Base-by-base conservation (phyloP, 1,139 yeast genomes). In the Zhuliangozyma blackwelliae region DNA sequence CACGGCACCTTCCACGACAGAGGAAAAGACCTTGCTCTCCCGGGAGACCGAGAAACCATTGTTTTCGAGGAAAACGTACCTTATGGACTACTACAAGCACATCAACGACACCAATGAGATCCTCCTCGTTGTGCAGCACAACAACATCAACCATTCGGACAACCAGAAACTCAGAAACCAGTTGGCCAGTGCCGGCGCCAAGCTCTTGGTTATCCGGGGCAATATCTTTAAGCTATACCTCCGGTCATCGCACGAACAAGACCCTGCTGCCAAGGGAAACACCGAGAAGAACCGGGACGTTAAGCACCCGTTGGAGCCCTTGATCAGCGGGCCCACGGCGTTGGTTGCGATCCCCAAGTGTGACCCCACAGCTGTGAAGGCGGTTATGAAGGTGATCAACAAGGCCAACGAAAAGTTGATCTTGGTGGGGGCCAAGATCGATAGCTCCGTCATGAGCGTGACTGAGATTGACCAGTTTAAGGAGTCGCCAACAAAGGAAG, bases 311-410 rank as follows among this genome's bases (percentile, higher is more conserved):
- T 63, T 90, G 47, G 57, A 73, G 28, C 79, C 82, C 19, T 68
- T 89, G 43, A 72, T 90, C 41, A 67, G 66, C 45, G 97, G 97
- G 5, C 96, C 97, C 23, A 82, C 96, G 1, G 95, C 92, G 2
- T 72, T 86, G n/a, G 78, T 90, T 38, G 60, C 84, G 19, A 72
- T 88, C 44, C 76, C 78, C 29, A 76, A 74, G 42, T 68, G 85
- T 35, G 82, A 87, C 46, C 96, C 97, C n/a, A 52, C 63, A 13
- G 65, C 66, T 22, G 88, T 89, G 9, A 75, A 77, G 29, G 67
- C 68, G 38, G 77, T 86, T 7, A 62, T 85, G 49, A 82, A 76
- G 52, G 57, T 79, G 29, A 57, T 89, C 39, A 82, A 79, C 49
- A 55, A 66, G 29, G 76, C 84, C 32, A 79, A 78, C 51, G 96